Percentiles rank a stretch among this genome's conserved stretches.
Evolutionary conservation across 2,329 filamentous ascomycete genomes (phyloP).

Genomic region (Diplodia intermedia): DNA sequence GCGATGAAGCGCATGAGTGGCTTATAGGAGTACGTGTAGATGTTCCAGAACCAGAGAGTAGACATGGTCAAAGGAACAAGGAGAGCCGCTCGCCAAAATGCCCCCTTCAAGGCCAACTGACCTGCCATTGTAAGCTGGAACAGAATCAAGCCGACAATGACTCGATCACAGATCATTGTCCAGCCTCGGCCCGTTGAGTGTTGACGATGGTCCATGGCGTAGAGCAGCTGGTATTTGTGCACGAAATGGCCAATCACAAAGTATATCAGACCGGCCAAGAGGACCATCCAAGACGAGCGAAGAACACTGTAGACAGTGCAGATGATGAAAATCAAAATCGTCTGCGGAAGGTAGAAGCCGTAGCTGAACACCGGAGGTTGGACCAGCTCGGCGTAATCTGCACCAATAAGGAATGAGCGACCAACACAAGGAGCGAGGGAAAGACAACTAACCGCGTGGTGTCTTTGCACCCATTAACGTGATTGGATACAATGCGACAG

Average conservation of each 20-base stretch:
- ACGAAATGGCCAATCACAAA: constrained; percentile 84
- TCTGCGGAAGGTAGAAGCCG: constrained; percentile 92
- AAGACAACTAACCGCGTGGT: constrained; percentile 64
- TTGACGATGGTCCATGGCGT: constrained; percentile 97
- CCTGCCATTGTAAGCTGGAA: constrained; percentile 93
- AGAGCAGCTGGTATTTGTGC: constrained; percentile 96
- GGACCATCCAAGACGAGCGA: constrained; percentile 77
- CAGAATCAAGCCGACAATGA: constrained; percentile 83
- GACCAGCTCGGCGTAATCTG: constrained; percentile 80
- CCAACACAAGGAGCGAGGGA: neutral
- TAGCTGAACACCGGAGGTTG: constrained; percentile 91
- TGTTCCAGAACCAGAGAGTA: constrained; percentile 89
- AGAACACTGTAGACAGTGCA: constrained; percentile 94
- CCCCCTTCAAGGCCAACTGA: constrained; percentile 75
- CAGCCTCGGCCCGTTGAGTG: constrained; percentile 93
- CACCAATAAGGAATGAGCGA: neutral
- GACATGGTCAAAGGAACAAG: constrained; percentile 77
- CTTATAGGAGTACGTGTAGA: constrained; percentile 80
- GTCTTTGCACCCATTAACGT: constrained; percentile 80
- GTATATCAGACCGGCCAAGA: constrained; percentile 82
- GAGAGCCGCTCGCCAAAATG: constrained; percentile 74
- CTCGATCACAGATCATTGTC: constrained; percentile 94
- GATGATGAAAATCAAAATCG: constrained; percentile 90
- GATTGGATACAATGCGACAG: constrained; percentile 82
- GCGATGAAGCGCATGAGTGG: constrained; percentile 93